Conservation (phyloP, 257 asterid genomes). For the Nicotiana noctiflora region DNA sequence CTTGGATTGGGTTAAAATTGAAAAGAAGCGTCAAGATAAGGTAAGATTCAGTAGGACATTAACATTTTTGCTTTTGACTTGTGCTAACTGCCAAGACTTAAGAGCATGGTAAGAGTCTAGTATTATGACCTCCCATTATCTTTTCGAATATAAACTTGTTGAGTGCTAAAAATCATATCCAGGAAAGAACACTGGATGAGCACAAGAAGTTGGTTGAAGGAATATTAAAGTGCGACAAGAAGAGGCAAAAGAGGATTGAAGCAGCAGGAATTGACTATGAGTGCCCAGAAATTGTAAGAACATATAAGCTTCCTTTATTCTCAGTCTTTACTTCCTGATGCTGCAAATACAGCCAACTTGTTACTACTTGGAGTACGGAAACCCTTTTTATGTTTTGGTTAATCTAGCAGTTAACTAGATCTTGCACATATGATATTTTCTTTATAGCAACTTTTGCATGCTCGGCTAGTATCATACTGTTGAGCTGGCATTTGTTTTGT, state of each 20-base stretch:
- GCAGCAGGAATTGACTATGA: conserved; percentile 82
- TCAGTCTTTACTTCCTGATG: not conserved
- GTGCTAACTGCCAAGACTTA: not conserved
- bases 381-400: not conserved
- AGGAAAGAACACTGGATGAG: conserved; percentile 67
- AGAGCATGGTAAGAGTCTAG: not conserved
- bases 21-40: conserved; percentile 76
- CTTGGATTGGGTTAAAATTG: conserved; percentile 61
- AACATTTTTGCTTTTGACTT: not conserved
- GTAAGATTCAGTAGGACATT: conserved; percentile 25
- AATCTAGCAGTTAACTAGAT: not conserved
- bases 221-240: conserved; percentile 54
- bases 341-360: not conserved
- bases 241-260: conserved; percentile 65
- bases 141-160: not conserved
- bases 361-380: not conserved
- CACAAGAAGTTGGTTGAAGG: conserved; percentile 58
- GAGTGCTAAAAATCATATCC: conserved; percentile 1
- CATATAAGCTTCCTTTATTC: not conserved
- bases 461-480: not conserved
- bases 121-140: not conserved
- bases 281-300: conserved; percentile 73
- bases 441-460: not conserved
- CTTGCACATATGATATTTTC: not conserved
- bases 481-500: not conserved